phyloP scores from a whole-genome alignment of 108 stramenopile genomes.

The Nannochloropsis oceanica region DNA sequence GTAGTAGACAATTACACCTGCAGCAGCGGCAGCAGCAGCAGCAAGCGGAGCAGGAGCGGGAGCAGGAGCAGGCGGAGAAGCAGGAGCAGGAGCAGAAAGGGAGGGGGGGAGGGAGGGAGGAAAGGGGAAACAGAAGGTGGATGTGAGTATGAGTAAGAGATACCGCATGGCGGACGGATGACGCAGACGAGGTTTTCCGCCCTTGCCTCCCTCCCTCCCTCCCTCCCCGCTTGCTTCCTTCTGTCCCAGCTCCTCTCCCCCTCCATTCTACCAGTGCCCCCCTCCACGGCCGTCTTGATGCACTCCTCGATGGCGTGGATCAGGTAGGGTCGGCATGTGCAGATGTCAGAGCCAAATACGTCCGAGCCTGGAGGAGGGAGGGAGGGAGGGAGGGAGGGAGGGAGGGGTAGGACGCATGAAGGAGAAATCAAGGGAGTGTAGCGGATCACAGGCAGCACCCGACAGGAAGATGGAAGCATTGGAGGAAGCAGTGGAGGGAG shows the following conservation, averaged over 20 bases:
- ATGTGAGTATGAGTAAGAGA: too few relatives aligned
- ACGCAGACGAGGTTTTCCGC: too few relatives aligned
- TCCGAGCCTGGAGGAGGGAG: constrained; percentile 48
- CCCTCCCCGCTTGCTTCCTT: background rate
- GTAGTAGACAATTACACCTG: constrained; percentile 75
- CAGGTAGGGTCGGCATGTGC: constrained; percentile 93
- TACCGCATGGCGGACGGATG: too few relatives aligned
- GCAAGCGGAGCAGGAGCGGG: too few relatives aligned
- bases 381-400: background rate
- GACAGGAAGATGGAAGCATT: too few relatives aligned
- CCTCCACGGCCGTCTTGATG: constrained; percentile 80
- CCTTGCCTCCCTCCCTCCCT: background rate
- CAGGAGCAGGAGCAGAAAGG: background rate
- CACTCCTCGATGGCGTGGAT: constrained; percentile 99
- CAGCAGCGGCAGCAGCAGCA: too few relatives aligned
- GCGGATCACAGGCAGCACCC: too few relatives aligned
- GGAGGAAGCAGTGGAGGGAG: too few relatives aligned
- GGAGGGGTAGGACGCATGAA: too few relatives aligned
- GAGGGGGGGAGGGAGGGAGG: background rate
- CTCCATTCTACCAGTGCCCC: constrained; percentile 56
- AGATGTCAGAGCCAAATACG: constrained; percentile 94
- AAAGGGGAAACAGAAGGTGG: too few relatives aligned
- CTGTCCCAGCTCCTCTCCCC: background rate
- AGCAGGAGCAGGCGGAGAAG: too few relatives aligned
- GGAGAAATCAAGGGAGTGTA: too few relatives aligned